Percentiles rank a stretch among this genome's conserved stretches.
These are phyloP conservation scores for Diversispora eburnea DNA, from an alignment of 192 early-diverging fungal genomes.

Conservation along the genomic window DNA sequence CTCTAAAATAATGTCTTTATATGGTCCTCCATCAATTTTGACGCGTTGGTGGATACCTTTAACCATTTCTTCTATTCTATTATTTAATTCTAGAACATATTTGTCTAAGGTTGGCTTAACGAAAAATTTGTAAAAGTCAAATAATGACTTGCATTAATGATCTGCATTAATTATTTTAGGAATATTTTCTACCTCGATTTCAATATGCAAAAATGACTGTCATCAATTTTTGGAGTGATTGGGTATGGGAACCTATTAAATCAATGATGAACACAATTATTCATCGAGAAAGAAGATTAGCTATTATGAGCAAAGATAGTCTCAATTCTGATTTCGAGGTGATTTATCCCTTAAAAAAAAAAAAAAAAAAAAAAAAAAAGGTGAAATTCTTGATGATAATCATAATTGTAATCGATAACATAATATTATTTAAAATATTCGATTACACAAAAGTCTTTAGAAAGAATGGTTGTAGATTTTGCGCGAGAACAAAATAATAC, in stretches of 20 bases:
- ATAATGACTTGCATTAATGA: constrained; percentile 27
- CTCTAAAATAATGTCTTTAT: constrained; percentile 33
- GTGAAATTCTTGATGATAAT: background rate
- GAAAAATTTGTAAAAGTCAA: background rate
- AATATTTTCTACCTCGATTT: constrained; percentile 50
- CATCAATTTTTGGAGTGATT: constrained; percentile 67
- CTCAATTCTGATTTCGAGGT: constrained; percentile 75
- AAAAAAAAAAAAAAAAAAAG: no score
- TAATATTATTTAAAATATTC: no score
- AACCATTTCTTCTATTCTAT: constrained; percentile 38
- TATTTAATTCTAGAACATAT: constrained; percentile 45
- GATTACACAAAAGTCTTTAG: constrained; percentile 70
- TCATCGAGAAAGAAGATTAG: constrained; percentile 73
- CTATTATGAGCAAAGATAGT: constrained; percentile 69
- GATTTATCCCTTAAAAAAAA: background rate
- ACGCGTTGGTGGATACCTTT: constrained; percentile 72
- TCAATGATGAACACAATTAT: constrained; percentile 78
- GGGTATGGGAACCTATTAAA: constrained; percentile 71
- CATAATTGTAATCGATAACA: background rate
- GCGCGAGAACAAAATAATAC: constrained; percentile 48
- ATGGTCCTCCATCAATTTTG: constrained; percentile 53
- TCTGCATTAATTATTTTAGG: constrained; percentile 25
- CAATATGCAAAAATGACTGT: constrained; percentile 52
- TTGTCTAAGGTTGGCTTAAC: constrained; percentile 28
- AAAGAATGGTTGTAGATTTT: constrained; percentile 87